phyloP scores from a whole-genome alignment of 2,329 filamentous ascomycete genomes.

The Ascomycota sp. region DNA sequence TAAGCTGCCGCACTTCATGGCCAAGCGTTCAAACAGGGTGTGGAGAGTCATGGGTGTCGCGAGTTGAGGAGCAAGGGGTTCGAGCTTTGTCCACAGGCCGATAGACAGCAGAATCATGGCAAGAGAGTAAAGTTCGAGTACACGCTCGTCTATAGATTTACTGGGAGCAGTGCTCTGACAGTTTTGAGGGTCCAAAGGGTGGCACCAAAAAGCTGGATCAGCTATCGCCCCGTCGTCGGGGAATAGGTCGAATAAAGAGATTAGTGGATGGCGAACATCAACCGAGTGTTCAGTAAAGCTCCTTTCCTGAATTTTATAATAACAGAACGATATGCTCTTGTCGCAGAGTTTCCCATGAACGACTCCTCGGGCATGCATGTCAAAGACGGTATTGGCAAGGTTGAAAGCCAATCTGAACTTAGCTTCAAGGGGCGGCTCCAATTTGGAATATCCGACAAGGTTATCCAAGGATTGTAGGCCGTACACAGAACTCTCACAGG shows the following conservation, averaged over 20 bases:
- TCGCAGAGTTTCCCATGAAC: conserved; percentile 51
- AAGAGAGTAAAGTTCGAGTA: conserved; percentile 51
- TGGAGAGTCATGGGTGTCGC: conserved; percentile 33
- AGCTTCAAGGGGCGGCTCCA: conserved; percentile 49
- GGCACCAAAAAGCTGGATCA: conserved; percentile 22
- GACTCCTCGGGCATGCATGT: conserved; percentile 48
- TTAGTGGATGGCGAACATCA: conserved; percentile 46
- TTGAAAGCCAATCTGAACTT: conserved; percentile 59
- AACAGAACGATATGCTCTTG: conserved; percentile 46
- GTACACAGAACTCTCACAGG: conserved; percentile 27
- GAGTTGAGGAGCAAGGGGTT: conserved; percentile 23
- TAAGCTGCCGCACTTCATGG: conserved; percentile 48
- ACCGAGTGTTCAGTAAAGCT: conserved; percentile 24
- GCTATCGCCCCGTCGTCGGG: conserved; percentile 8
- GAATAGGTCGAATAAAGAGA: conserved; percentile 60
- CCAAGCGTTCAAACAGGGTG: conserved; percentile 39
- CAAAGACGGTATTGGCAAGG: conserved; percentile 50
- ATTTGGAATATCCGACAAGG: conserved; percentile 28
- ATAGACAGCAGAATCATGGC: conserved; percentile 55
- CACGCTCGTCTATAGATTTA: conserved; percentile 31
- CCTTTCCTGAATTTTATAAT: conserved; percentile 19
- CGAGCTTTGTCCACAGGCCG: conserved; percentile 52
- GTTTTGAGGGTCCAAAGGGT: conserved; percentile 40
- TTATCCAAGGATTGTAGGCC: conserved; percentile 33
- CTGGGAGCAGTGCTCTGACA: conserved; percentile 25